A percentile compares a stretch with the other conserved stretches of the same genome.
Evolutionary conservation across 2,329 filamentous ascomycete species (phyloP).

Genomic region (Fusarium hostae): DNA sequence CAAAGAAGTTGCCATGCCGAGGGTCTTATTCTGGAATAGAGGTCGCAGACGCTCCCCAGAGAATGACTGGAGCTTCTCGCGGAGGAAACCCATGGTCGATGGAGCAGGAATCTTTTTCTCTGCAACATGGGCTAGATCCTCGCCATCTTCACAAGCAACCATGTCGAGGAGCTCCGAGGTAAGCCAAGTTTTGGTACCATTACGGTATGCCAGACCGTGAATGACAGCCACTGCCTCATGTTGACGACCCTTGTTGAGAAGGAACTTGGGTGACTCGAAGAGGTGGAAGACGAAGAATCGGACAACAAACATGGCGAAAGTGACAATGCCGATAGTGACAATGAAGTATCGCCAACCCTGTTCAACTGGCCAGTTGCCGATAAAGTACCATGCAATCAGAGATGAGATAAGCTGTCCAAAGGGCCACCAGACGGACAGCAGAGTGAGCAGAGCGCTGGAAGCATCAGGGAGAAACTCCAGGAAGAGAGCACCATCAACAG

Average conservation of each 20-base stretch:
- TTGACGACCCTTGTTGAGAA: constrained; percentile 80
- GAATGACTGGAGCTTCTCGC: constrained; percentile 71
- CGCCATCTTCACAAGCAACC: constrained; percentile 59
- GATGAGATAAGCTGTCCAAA: constrained; percentile 81
- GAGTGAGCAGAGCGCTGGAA: constrained; percentile 77
- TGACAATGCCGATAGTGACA: constrained; percentile 75
- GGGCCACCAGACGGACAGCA: constrained; percentile 90
- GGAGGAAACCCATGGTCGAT: constrained; percentile 57
- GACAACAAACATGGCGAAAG: constrained; percentile 79
- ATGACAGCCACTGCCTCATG: constrained; percentile 82
- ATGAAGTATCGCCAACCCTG: constrained; percentile 83
- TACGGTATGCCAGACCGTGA: constrained; percentile 79
- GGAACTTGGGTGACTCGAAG: constrained; percentile 86
- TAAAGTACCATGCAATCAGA: constrained; percentile 79
- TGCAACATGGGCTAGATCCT: constrained; percentile 33
- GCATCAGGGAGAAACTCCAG: constrained; percentile 84
- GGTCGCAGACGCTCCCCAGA: constrained; percentile 74
- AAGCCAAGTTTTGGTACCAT: constrained; percentile 77
- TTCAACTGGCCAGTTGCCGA: constrained; percentile 73
- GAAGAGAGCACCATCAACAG: constrained; percentile 83
- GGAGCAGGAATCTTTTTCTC: constrained; percentile 17
- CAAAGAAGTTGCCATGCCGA: constrained; percentile 62
- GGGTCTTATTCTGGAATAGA: constrained; percentile 67
- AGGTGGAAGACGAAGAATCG: constrained; percentile 85
- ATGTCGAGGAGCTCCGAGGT: constrained; percentile 74